Percentiles rank a stretch among this genome's conserved stretches.
Evolutionary conservation across 2,329 filamentous ascomycete genomes (phyloP).

Genomic region (Neonectria neomacrospora): DNA sequence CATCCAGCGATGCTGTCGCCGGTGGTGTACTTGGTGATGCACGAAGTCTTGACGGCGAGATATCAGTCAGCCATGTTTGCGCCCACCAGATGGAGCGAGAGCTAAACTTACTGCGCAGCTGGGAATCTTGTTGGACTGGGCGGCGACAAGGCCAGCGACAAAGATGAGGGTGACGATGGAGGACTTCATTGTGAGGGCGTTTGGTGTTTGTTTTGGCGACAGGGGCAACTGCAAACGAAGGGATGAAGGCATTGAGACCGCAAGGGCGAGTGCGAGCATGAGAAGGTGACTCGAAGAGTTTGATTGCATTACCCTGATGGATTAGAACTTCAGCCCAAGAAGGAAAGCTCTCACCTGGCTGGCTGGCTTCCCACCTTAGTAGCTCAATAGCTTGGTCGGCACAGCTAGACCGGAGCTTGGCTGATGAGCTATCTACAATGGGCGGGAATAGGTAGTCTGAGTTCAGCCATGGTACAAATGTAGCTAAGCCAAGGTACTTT

Average conservation of each 20-base stretch:
- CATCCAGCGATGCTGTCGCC: conserved; percentile 53
- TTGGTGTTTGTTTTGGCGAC: neutral
- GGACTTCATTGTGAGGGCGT: conserved; percentile 51
- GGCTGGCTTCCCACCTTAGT: neutral
- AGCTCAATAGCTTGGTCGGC: neutral
- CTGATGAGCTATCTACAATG: no score
- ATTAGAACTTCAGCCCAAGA: conserved; percentile 5
- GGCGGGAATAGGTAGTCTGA: no score
- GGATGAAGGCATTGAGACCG: neutral
- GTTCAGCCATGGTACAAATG: no score
- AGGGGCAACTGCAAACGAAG: neutral
- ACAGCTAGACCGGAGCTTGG: neutral
- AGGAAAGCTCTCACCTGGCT: conserved; percentile 2
- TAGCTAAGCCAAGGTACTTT: no score
- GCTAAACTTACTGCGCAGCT: conserved; percentile 52
- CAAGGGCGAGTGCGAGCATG: neutral
- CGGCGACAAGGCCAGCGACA: conserved; percentile 48
- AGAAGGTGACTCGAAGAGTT: neutral
- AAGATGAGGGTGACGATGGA: conserved; percentile 45
- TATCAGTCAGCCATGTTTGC: conserved; percentile 21
- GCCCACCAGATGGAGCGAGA: neutral
- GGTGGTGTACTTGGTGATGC: conserved; percentile 49
- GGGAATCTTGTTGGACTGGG: conserved; percentile 50
- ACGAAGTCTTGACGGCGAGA: conserved; percentile 43
- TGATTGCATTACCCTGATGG: conserved; percentile 16